phyloP scores from a whole-genome alignment of 2,329 filamentous ascomycete genomes.

The Colletotrichum sojae region DNA sequence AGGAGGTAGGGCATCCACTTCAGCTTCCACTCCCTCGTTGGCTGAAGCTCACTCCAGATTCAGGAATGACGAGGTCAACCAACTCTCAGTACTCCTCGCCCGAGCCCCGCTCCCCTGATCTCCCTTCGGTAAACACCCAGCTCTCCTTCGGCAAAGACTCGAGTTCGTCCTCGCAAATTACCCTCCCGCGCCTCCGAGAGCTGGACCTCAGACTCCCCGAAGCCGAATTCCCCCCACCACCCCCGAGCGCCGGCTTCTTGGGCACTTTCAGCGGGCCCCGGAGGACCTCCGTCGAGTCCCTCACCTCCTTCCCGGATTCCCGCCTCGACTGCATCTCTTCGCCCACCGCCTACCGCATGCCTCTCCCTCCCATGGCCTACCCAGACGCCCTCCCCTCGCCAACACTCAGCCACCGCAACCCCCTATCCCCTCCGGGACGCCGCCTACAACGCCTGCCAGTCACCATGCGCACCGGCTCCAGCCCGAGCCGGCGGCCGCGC shows the following conservation, averaged over 20 bases:
- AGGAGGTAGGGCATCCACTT: constrained; percentile 16
- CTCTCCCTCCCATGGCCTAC: constrained; percentile 38
- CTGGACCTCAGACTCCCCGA: constrained; percentile 39
- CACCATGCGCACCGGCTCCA: constrained; percentile 27
- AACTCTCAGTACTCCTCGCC: constrained; percentile 37
- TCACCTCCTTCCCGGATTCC: constrained; percentile 33
- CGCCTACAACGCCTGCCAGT: constrained; percentile 36
- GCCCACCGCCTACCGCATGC: constrained; percentile 35
- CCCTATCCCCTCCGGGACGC: constrained; percentile 29
- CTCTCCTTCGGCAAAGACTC: constrained; percentile 32
- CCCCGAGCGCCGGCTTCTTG: constrained; percentile 30
- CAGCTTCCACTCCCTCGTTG: too few species aligned
- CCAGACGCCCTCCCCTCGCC: constrained; percentile 38
- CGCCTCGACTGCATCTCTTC: constrained; percentile 28
- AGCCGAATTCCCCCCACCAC: constrained; percentile 24
- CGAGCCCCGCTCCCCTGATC: constrained; percentile 33
- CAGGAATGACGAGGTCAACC: constrained; percentile 38
- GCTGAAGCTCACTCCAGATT: constrained; percentile 22
- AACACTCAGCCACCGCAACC: constrained; percentile 25
- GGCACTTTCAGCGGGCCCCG: constrained; percentile 21
- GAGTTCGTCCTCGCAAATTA: constrained; percentile 22
- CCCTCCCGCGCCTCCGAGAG: constrained; percentile 40
- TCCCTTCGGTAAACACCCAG: constrained; percentile 27
- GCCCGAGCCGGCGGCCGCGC: constrained; percentile 36
- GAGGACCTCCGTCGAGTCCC: constrained; percentile 32